Conservation (phyloP, 129 eudicot genomes). For the Chrysanthemum seticuspe region DNA sequence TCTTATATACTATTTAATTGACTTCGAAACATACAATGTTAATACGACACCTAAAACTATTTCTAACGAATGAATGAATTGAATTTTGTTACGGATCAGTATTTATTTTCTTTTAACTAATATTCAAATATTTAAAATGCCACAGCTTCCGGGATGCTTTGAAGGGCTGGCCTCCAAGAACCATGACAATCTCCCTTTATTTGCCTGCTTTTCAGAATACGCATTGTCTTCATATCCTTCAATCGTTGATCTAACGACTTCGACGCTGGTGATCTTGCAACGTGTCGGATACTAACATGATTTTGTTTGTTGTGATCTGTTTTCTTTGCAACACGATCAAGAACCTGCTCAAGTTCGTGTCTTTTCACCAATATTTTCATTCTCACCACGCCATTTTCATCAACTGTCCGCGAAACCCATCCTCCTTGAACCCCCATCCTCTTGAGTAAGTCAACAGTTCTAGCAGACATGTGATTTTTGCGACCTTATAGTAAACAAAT, state of each 20-base stretch:
- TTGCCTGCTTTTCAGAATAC: background rate
- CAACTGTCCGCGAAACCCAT: conserved; percentile 25
- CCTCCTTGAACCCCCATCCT: conserved; percentile 28
- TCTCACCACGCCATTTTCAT: conserved; percentile 27
- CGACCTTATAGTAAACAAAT: background rate
- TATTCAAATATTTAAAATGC: background rate
- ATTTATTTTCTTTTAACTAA: too few species aligned
- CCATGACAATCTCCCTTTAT: conserved; percentile 12
- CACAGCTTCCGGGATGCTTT: conserved; percentile 27
- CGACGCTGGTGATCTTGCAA: conserved; percentile 1
- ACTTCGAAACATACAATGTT: too few species aligned
- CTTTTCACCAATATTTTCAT: conserved; percentile 35
- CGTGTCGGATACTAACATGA: background rate
- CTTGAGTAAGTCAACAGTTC: conserved; percentile 24
- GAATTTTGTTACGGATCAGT: background rate
- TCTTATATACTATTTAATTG: too few species aligned
- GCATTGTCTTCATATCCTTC: conserved; percentile 25
- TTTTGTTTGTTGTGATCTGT: background rate
- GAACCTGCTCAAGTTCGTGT: conserved; percentile 27
- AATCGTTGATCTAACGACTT: conserved; percentile 24
- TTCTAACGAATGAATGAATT: too few species aligned
- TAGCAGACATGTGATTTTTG: conserved; percentile 17
- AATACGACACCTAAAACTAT: too few species aligned
- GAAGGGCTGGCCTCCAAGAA: conserved; percentile 30
- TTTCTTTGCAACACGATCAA: conserved; percentile 27